Evolutionary conservation across 805 yeast species (phyloP).

Genomic region (Saccharomycopsis sp.): DNA sequence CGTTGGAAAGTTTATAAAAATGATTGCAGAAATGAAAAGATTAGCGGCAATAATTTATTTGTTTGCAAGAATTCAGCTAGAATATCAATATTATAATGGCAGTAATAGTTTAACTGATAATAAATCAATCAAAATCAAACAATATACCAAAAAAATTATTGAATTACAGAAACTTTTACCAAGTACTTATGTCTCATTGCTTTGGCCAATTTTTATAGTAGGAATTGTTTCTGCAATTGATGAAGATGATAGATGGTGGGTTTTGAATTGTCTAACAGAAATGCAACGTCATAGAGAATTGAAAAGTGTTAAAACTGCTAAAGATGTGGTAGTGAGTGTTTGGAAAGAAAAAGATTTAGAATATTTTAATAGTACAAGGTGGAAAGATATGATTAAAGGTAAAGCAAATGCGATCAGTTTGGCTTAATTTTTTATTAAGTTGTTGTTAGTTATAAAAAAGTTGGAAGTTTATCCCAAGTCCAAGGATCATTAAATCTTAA

Average conservation of each 20-base stretch:
- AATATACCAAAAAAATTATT: slow-evolving; percentile 21
- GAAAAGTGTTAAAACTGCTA: slow-evolving; percentile 30
- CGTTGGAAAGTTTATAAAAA: slow-evolving; percentile 22
- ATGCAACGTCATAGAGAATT: slow-evolving; percentile 30
- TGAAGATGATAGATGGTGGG: slow-evolving; percentile 29
- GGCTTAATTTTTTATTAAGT: slow-evolving; percentile 21
- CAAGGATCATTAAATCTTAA: slow-evolving; percentile 80
- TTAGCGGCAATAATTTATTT: slow-evolving; percentile 28
- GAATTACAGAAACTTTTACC: slow-evolving; percentile 22
- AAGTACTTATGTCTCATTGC: slow-evolving; percentile 26
- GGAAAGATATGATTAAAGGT: slow-evolving; percentile 31
- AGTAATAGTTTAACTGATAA: slow-evolving; percentile 11
- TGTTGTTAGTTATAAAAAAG: not conserved
- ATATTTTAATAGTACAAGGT: slow-evolving; percentile 20
- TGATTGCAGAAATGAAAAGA: slow-evolving; percentile 31
- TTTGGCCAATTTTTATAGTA: slow-evolving; percentile 33
- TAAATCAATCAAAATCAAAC: slow-evolving; percentile 17
- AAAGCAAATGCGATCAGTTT: slow-evolving; percentile 30
- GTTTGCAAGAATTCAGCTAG: slow-evolving; percentile 27
- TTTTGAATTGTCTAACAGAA: slow-evolving; percentile 25
- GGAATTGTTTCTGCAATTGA: slow-evolving; percentile 27
- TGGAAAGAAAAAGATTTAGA: slow-evolving; percentile 34
- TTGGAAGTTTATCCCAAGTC: slow-evolving; percentile 22
- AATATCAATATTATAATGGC: slow-evolving; percentile 19
- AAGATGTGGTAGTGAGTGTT: slow-evolving; percentile 26